These are phyloP conservation scores for Leucogyrophana mollusca DNA, from an alignment of 768 basidiomycete genomes.

Conservation along the genomic window DNA sequence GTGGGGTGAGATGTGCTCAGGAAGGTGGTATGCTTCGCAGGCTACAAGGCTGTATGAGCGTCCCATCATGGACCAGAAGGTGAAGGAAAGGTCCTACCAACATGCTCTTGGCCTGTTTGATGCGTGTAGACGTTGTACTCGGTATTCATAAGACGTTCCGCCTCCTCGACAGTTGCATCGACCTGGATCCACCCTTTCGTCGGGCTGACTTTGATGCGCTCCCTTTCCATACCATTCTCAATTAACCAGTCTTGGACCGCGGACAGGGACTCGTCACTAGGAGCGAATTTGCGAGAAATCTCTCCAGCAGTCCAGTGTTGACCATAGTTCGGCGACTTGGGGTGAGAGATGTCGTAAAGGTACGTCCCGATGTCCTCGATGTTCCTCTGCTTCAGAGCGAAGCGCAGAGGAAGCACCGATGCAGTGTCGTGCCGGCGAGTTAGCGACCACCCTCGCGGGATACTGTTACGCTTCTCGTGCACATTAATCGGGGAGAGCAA, in stretches of 20 bases:
- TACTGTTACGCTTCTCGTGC: conserved; percentile 32
- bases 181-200: conserved; percentile 40
- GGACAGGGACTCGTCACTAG: conserved; percentile 38
- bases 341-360: conserved; percentile 47
- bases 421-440: conserved; percentile 32
- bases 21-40: conserved; percentile 33
- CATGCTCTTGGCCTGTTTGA: conserved; percentile 32
- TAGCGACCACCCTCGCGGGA: conserved; percentile 36
- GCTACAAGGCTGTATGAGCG: conserved; percentile 26
- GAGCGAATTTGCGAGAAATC: conserved; percentile 44
- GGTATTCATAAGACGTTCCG: conserved; percentile 37
- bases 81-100: conserved; percentile 25
- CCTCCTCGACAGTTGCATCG: conserved; percentile 38
- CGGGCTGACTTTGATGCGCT: conserved; percentile 36
- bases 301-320: conserved; percentile 44
- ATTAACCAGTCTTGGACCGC: conserved; percentile 44
- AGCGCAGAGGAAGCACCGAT: conserved; percentile 41
- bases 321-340: conserved; percentile 48
- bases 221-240: conserved; percentile 35
- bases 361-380: conserved; percentile 42
- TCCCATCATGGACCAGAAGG: neutral
- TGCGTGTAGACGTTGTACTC: conserved; percentile 43
- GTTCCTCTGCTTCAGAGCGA: conserved; percentile 49
- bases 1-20: conserved; percentile 32
- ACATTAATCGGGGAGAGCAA: conserved; percentile 39